Evolutionary conservation across 2,329 filamentous ascomycete genomes (phyloP).

Genomic region (Aspergillus tanneri): DNA sequence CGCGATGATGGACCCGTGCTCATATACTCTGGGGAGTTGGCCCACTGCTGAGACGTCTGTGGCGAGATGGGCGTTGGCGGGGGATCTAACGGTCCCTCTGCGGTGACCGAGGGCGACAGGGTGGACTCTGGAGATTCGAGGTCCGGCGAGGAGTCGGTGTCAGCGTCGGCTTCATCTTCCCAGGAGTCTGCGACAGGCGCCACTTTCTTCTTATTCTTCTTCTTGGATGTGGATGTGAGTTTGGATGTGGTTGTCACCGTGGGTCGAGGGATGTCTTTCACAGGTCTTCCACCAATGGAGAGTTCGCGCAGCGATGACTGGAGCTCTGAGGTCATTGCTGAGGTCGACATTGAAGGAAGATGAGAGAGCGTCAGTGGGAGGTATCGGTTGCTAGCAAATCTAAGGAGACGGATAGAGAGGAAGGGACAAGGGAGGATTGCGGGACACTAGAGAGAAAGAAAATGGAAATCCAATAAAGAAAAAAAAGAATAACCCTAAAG

Average conservation of each 20-base stretch:
- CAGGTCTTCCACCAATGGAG: slow-evolving; percentile 28
- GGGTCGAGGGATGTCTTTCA: slow-evolving; percentile 30
- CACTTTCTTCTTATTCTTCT: slow-evolving; percentile 38
- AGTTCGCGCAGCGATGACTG: slow-evolving; percentile 34
- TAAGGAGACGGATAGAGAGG: too few species aligned
- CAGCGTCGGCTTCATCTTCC: slow-evolving; percentile 66
- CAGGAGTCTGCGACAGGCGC: slow-evolving; percentile 68
- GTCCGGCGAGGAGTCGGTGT: slow-evolving; percentile 40
- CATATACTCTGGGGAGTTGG: slow-evolving; percentile 16
- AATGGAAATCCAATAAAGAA: background rate
- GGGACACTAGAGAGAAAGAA: background rate
- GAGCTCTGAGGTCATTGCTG: slow-evolving; percentile 27
- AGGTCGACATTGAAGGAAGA: slow-evolving; percentile 18
- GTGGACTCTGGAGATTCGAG: slow-evolving; percentile 9
- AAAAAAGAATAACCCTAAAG: background rate
- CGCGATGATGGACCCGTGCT: slow-evolving; percentile 14
- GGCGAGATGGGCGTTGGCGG: slow-evolving; percentile 68
- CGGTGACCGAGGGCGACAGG: slow-evolving; percentile 28
- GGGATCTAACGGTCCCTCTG: slow-evolving; percentile 50
- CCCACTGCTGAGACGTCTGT: slow-evolving; percentile 30
- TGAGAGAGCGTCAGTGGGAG: background rate
- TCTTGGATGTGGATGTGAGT: slow-evolving; percentile 15
- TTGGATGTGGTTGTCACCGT: slow-evolving; percentile 6
- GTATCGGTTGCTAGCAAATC: too few species aligned
- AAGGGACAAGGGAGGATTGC: background rate